These are phyloP conservation scores for Boletus sp. DNA, from an alignment of 768 basidiomycete genomes.

Conservation along the genomic window DNA sequence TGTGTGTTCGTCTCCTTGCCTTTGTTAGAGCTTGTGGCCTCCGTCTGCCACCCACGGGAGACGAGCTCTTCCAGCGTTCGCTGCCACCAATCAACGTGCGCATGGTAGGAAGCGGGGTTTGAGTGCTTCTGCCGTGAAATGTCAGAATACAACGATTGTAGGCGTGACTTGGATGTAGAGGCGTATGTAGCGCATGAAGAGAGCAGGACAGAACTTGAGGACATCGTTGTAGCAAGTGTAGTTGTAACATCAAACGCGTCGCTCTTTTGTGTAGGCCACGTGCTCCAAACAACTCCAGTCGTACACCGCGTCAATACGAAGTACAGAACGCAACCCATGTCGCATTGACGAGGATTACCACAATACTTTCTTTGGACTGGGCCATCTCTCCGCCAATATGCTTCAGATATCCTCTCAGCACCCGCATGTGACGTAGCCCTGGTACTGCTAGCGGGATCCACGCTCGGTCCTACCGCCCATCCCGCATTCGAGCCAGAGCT, in stretches of 20 bases:
- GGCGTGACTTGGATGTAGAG: conserved; percentile 41
- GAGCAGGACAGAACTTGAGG: conserved; percentile 13
- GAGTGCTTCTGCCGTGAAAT: conserved; percentile 79
- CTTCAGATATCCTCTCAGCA: too few species aligned
- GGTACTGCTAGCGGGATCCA: too few species aligned
- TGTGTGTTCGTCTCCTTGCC: conserved; percentile 6
- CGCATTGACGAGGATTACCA: too few species aligned
- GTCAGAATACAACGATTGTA: conserved; percentile 85
- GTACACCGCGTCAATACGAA: too few species aligned
- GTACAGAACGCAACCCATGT: too few species aligned
- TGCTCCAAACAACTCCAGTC: not conserved
- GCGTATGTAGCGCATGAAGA: conserved; percentile 27
- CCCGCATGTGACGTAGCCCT: too few species aligned
- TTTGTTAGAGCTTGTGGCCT: conserved; percentile 9
- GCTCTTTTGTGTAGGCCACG: conserved; percentile 9
- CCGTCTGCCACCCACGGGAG: conserved; percentile 51
- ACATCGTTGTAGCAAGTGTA: conserved; percentile 14
- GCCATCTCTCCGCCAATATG: too few species aligned
- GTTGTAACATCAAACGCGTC: not conserved
- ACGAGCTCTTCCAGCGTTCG: conserved; percentile 59
- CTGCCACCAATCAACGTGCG: conserved; percentile 89
- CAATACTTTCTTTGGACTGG: too few species aligned
- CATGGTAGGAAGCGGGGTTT: conserved; percentile 77
- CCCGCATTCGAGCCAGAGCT: too few species aligned
- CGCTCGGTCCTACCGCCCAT: too few species aligned